These are phyloP conservation scores for Pseudevernia furfuracea DNA, from an alignment of 495 filamentous ascomycete species.

Conservation along the genomic window DNA sequence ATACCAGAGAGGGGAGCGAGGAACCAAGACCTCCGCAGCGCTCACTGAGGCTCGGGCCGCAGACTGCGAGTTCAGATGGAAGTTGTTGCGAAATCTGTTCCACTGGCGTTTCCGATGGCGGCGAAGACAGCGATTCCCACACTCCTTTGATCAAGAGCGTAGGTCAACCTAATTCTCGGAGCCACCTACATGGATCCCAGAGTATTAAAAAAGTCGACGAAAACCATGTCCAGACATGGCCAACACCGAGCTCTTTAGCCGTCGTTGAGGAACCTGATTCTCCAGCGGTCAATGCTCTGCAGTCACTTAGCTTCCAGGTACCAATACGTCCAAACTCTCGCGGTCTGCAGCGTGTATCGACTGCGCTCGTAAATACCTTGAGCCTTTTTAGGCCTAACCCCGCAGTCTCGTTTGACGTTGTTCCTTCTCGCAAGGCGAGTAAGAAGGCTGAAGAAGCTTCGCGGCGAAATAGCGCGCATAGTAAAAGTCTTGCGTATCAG, in stretches of 20 bases:
- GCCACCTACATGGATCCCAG: neutral
- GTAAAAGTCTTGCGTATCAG: neutral
- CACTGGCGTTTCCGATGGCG: neutral
- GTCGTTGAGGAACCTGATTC: neutral
- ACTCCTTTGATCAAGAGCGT: neutral
- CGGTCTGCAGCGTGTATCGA: constrained; percentile 5
- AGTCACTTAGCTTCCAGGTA: constrained; percentile 2
- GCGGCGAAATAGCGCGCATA: constrained; percentile 1
- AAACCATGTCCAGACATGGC: neutral
- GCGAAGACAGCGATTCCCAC: neutral
- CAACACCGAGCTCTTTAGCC: neutral
- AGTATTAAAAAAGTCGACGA: neutral
- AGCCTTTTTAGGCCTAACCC: neutral
- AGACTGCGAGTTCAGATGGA: neutral
- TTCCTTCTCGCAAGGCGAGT: neutral
- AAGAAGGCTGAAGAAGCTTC: neutral
- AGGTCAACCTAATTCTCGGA: neutral
- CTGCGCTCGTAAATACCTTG: neutral
- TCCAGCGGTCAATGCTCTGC: constrained; percentile 11
- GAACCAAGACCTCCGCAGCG: neutral
- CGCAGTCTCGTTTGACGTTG: neutral
- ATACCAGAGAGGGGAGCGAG: constrained; percentile 10
- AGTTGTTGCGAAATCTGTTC: neutral
- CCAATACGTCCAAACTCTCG: neutral
- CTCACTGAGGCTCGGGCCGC: neutral